phyloP scores from a whole-genome alignment of 1,284 basidiomycete genomes.

The Tilletia walkeri region DNA sequence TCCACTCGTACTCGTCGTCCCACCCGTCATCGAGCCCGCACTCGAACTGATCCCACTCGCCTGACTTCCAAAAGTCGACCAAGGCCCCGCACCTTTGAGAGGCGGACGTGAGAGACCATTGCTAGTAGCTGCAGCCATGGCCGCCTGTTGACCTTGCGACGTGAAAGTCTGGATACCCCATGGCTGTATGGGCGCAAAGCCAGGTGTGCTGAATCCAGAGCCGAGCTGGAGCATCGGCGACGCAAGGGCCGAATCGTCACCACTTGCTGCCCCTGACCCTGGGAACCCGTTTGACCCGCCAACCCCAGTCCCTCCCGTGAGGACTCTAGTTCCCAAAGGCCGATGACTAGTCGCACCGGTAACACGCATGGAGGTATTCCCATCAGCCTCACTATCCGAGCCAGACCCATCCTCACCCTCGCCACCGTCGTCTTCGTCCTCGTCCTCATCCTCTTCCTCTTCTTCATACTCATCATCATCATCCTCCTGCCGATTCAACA shows the following conservation, averaged over 20 bases:
- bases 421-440: constrained; percentile 18
- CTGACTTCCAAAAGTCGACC: constrained; percentile 8
- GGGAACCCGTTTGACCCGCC: neutral
- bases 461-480: constrained; percentile 46
- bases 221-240: neutral
- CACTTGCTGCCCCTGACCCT: neutral
- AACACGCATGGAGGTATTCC: neutral
- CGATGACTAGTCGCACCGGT: neutral
- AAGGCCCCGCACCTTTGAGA: neutral
- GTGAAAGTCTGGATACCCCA: constrained; percentile 4
- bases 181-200: constrained; percentile 5
- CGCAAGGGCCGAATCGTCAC: neutral
- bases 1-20: neutral
- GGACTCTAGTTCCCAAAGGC: neutral
- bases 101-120: constrained; percentile 8
- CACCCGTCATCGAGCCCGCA: neutral
- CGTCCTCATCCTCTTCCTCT: constrained; percentile 32
- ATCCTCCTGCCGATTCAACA: constrained; percentile 19
- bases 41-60: constrained; percentile 4
- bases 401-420: constrained; percentile 11
- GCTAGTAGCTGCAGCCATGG: neutral
- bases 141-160: constrained; percentile 8
- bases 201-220: constrained; percentile 2
- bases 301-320: neutral
- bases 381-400: neutral